Evolutionary conservation across 352 stramenopile species (phyloP).

Genomic region (Globisporangium nagaii): DNA sequence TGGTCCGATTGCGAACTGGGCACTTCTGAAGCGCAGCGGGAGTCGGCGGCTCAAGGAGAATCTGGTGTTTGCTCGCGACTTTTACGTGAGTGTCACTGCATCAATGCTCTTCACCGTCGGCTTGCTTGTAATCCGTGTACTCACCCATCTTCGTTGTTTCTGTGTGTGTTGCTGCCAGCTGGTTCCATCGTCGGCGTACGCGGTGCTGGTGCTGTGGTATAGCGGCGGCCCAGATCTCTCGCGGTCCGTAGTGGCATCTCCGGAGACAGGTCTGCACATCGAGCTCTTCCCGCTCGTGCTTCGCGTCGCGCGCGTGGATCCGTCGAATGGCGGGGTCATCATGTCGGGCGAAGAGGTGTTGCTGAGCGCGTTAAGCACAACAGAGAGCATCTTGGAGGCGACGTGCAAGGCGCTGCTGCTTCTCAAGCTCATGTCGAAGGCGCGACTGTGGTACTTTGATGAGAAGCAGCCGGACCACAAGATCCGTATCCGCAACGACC

Average conservation of each 20-base stretch:
- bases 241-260: slow-evolving; percentile 42
- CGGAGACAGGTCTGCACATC: slow-evolving; percentile 37
- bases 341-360: slow-evolving; percentile 78
- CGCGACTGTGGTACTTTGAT: slow-evolving; percentile 81
- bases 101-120: too few relatives aligned
- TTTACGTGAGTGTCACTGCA: slow-evolving; percentile 81
- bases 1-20: slow-evolving; percentile 80
- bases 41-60: slow-evolving; percentile 70
- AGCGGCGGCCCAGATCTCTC: slow-evolving; percentile 66
- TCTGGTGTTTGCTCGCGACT: slow-evolving; percentile 63
- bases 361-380: slow-evolving; percentile 57
- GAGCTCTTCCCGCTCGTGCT: slow-evolving; percentile 80
- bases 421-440: slow-evolving; percentile 63
- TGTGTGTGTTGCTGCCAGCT: slow-evolving; percentile 27
- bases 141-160: too few relatives aligned
- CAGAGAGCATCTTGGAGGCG: slow-evolving; percentile 54
- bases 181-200: slow-evolving; percentile 60
- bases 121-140: too few relatives aligned
- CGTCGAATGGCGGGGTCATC: slow-evolving; percentile 58
- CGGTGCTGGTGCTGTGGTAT: slow-evolving; percentile 72
- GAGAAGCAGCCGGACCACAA: slow-evolving; percentile 65
- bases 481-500: slow-evolving; percentile 44
- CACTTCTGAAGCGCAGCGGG: slow-evolving; percentile 66
- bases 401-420: slow-evolving; percentile 70
- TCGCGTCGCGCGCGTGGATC: slow-evolving; percentile 67